These are phyloP conservation scores for Ajuga reptans DNA, from an alignment of 305 asterid genomes.

Conservation along the genomic window DNA sequence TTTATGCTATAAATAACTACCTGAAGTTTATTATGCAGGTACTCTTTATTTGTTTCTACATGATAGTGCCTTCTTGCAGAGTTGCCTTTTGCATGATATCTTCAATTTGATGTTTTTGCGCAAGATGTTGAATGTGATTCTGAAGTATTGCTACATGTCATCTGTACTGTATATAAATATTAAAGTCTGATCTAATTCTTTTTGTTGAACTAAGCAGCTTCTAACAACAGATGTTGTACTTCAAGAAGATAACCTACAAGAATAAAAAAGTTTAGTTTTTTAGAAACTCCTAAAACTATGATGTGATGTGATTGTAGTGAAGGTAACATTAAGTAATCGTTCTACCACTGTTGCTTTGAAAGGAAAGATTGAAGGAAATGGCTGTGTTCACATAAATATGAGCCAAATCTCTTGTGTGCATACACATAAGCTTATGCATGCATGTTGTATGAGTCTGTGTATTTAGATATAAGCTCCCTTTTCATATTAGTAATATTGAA, in stretches of 20 bases:
- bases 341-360: neutral
- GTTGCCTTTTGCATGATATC: neutral
- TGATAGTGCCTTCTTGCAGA: neutral
- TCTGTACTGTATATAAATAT: neutral
- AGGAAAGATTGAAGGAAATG: neutral
- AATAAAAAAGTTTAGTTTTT: neutral
- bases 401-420: neutral
- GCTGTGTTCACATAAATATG: neutral
- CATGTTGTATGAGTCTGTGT: neutral
- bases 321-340: neutral
- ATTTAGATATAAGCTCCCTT: neutral
- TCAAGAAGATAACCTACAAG: neutral
- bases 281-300: neutral
- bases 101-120: neutral
- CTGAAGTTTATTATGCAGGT: slow-evolving; percentile 85
- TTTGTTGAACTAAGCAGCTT: neutral
- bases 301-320: neutral
- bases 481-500: neutral
- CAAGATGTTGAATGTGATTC: neutral
- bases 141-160: neutral
- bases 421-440: too few species aligned
- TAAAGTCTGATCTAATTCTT: neutral
- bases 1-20: slow-evolving; percentile 77
- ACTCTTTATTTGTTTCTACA: slow-evolving; percentile 14
- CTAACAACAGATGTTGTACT: neutral